Conservation (phyloP, 768 basidiomycete species). For the Xerocomellus amylosporus region DNA sequence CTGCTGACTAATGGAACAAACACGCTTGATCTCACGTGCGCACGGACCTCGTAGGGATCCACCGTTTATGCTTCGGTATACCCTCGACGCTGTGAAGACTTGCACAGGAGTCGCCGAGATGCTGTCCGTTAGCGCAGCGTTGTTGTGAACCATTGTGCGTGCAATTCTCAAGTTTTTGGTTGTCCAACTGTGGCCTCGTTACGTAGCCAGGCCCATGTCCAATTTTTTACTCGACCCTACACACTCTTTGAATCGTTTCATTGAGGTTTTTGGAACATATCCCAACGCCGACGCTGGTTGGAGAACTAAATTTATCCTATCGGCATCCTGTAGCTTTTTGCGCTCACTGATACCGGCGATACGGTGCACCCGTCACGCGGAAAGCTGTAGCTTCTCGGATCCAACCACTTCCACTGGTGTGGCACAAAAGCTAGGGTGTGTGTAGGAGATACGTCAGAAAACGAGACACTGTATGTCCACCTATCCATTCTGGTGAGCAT, state of each 20-base stretch:
- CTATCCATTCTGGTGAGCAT: constrained; percentile 34
- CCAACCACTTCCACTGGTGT: not conserved
- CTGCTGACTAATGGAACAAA: constrained; percentile 27
- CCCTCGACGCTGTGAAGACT: not conserved
- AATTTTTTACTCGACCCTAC: not conserved
- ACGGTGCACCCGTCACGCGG: constrained; percentile 1
- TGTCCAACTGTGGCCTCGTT: not conserved
- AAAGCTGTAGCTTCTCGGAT: constrained; percentile 9
- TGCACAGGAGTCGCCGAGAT: not conserved
- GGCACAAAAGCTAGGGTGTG: constrained; percentile 20
- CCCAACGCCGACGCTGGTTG: not conserved
- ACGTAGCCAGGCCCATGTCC: constrained; percentile 7
- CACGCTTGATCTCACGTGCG: constrained; percentile 21
- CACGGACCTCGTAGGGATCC: constrained; percentile 25
- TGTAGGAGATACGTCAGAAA: constrained; percentile 4
- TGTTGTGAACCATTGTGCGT: constrained; percentile 8
- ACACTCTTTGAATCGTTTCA: constrained; percentile 3
- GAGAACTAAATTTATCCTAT: constrained; percentile 1
- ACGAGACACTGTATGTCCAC: constrained; percentile 22
- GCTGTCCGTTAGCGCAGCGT: not conserved
- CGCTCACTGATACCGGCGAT: constrained; percentile 3
- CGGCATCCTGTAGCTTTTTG: constrained; percentile 21
- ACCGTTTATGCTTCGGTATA: not conserved
- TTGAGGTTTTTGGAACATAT: constrained; percentile 2
- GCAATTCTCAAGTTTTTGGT: not conserved